Evolutionary conservation across 2,329 filamentous ascomycete genomes (phyloP).

Genomic region (Penicillium sp.): DNA sequence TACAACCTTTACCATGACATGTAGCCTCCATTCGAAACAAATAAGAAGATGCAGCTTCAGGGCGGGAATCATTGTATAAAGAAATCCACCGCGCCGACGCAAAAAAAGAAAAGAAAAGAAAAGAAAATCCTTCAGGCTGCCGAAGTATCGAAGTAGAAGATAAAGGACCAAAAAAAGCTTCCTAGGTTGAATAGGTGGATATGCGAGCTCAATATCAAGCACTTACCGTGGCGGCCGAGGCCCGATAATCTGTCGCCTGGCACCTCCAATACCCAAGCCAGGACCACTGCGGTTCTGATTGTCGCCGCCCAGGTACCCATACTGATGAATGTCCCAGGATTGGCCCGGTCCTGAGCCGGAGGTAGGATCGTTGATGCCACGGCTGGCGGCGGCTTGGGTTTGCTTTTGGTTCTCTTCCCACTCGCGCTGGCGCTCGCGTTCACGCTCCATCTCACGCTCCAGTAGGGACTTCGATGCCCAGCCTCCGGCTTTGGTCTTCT

Average conservation of each 20-base stretch:
- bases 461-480: slow-evolving; percentile 61
- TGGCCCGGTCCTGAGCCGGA: slow-evolving; percentile 48
- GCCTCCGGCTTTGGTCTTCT: slow-evolving; percentile 55
- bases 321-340: slow-evolving; percentile 61
- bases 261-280: slow-evolving; percentile 52
- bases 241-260: slow-evolving; percentile 59
- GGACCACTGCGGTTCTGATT: slow-evolving; percentile 54
- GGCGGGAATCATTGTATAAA: neutral
- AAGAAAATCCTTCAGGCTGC: neutral
- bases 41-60: neutral
- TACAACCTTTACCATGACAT: neutral
- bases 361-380: slow-evolving; percentile 38
- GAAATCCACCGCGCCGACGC: slow-evolving; percentile 12
- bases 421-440: slow-evolving; percentile 59
- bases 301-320: slow-evolving; percentile 60
- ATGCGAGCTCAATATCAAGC: no score
- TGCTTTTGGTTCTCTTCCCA: slow-evolving; percentile 60
- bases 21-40: neutral
- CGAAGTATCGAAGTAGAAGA: neutral
- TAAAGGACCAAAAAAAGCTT: neutral
- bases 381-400: slow-evolving; percentile 44
- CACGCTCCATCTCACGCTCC: slow-evolving; percentile 64
- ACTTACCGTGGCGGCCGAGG: slow-evolving; percentile 49
- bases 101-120: slow-evolving; percentile 12
- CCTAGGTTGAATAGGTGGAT: slow-evolving; percentile 10